Evolutionary conservation across 768 basidiomycete genomes (phyloP), one percentile per base, ranked within the genome.

Genomic region (Boletus sp.): DNA sequence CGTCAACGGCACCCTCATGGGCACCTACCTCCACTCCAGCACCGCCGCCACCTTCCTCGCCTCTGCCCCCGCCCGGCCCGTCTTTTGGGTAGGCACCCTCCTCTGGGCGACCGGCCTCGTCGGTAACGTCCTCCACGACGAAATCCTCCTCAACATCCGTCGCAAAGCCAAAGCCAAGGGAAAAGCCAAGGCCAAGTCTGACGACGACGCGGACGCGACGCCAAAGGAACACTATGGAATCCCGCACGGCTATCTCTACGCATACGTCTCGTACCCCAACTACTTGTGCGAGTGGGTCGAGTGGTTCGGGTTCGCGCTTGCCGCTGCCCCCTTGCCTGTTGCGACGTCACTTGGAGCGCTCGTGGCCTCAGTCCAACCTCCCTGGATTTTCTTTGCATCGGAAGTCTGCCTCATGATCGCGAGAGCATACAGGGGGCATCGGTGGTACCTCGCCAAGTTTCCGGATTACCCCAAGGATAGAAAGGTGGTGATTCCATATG

Each of bases 251-350:
- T 80, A 83, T 20, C 75, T 96, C 17, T 97, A 89, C 77, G 64
- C 70, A 42, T 86, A 83, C 66, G 77, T 98, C 64, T 92, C 93
- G 7, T 96, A 87, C 75, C 96, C 96, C 10, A 94, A 97, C 71
- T 98, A 98, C 75, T 75, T 93, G 18, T 93, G 88, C 73, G 96
- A 98, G 69, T 98, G 96, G 96, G 56, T 89, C 54, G 96, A 98
- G 73, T 98, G 95, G 94, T 62, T 84, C 10, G 93, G 90, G 8
- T 98, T 88, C 70, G 89, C 92, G 2, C 69, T 97, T 39, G 90
- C 91, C 7, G 82, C 90, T 4, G 75, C 83, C 6, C 83, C 86
- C 1, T 8, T 78, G 1, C 83, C 80, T 18, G 52, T 47, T 57
- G 18, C 50, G 66, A 56, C 66, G 46, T 67, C 75, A 8, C 47